A percentile compares a stretch with the other conserved stretches of the same genome.
Evolutionary conservation across 2,329 filamentous ascomycete genomes (phyloP).

Genomic region (Lachnellula cervina): DNA sequence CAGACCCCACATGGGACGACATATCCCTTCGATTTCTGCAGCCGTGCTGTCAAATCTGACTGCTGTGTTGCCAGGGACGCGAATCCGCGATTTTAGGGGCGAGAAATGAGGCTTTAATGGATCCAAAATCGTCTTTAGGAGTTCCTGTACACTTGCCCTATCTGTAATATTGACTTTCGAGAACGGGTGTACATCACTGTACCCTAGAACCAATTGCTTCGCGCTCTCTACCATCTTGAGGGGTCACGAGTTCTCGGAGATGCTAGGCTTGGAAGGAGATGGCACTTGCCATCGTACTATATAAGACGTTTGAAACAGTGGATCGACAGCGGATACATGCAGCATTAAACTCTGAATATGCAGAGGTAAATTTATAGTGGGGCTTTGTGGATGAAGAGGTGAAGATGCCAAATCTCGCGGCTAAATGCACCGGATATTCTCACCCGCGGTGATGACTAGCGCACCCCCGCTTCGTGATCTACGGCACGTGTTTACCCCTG

Average conservation of each 20-base stretch:
- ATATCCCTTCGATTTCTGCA: slow-evolving; percentile 60
- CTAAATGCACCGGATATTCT: slow-evolving; percentile 2
- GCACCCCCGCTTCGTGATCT: background rate
- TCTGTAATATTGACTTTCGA: slow-evolving; percentile 46
- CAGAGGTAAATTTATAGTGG: background rate
- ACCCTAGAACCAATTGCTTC: slow-evolving; percentile 40
- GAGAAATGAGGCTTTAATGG: slow-evolving; percentile 71
- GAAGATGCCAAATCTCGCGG: slow-evolving; percentile 1
- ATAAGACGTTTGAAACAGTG: slow-evolving; percentile 5
- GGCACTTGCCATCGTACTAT: slow-evolving; percentile 10
- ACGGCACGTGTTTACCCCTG: background rate
- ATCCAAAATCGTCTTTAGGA: slow-evolving; percentile 60
- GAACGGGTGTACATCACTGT: slow-evolving; percentile 51
- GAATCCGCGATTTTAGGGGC: slow-evolving; percentile 57
- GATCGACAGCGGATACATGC: slow-evolving; percentile 8
- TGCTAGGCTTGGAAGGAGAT: background rate
- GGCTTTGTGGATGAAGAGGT: slow-evolving; percentile 2
- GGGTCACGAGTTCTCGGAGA: background rate
- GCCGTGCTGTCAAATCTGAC: slow-evolving; percentile 74
- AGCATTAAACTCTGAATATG: slow-evolving; percentile 1
- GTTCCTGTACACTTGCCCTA: slow-evolving; percentile 53
- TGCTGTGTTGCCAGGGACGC: slow-evolving; percentile 63
- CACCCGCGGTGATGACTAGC: background rate
- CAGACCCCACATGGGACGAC: slow-evolving; percentile 67
- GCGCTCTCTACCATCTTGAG: slow-evolving; percentile 2